These are phyloP conservation scores for Aphanomyces euteiches DNA, from an alignment of 352 stramenopile genomes.

Conservation along the genomic window DNA sequence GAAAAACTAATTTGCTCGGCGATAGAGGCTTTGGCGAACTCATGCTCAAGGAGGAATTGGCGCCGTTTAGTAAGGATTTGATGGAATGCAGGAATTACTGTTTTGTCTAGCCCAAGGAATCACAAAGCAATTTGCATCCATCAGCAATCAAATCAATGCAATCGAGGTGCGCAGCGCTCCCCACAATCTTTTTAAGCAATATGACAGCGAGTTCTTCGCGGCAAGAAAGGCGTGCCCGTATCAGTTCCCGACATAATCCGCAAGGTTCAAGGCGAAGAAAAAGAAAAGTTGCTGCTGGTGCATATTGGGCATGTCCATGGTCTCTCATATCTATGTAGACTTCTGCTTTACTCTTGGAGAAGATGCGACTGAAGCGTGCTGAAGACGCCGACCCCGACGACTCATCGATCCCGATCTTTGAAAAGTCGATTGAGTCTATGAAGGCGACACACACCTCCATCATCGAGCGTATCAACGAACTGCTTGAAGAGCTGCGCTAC, in stretches of 20 bases:
- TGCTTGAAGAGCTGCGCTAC: constrained; percentile 60
- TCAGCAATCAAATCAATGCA: constrained; percentile 67
- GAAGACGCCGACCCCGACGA: constrained; percentile 45
- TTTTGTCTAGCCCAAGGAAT: constrained; percentile 48
- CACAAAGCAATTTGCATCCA: constrained; percentile 53
- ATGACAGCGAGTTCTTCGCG: constrained; percentile 34
- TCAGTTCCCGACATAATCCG: constrained; percentile 57
- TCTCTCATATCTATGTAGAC: constrained; percentile 40
- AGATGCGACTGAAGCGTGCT: constrained; percentile 60
- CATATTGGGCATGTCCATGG: neutral
- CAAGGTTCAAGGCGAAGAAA: constrained; percentile 70
- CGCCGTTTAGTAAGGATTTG: constrained; percentile 51
- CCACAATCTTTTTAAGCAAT: neutral
- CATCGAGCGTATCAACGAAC: constrained; percentile 72
- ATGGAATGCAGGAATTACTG: neutral
- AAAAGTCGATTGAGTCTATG: constrained; percentile 57
- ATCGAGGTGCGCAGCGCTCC: constrained; percentile 43
- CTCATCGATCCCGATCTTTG: constrained; percentile 48
- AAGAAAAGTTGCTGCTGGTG: constrained; percentile 79
- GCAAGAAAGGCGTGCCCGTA: constrained; percentile 36
- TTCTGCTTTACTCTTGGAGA: constrained; percentile 74
- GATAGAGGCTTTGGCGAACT: constrained; percentile 58
- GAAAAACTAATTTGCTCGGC: neutral
- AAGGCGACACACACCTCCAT: constrained; percentile 54
- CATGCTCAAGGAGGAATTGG: constrained; percentile 61